phyloP scores from a whole-genome alignment of 257 asterid species.

The Nemophila menziesii region DNA sequence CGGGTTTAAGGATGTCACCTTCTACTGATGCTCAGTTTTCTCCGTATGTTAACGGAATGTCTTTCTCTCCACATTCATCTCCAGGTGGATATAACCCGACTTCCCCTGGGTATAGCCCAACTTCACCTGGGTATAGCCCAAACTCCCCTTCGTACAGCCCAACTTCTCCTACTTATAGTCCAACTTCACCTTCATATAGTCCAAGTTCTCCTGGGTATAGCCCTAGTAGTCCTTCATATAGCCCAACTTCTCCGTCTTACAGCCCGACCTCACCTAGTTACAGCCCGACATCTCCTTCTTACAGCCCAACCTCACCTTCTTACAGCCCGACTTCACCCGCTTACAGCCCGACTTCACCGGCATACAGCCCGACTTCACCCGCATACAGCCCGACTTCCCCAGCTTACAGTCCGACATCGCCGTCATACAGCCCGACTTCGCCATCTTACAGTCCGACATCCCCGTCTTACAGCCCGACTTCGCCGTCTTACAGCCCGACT shows the following conservation, averaged over 20 bases:
- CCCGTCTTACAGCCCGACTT: conserved; percentile 78
- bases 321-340: conserved; percentile 74
- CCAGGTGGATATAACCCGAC: conserved; percentile 87
- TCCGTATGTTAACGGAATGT: conserved; percentile 73
- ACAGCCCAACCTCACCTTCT: conserved; percentile 75
- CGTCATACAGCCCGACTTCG: conserved; percentile 74
- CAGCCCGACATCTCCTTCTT: conserved; percentile 80
- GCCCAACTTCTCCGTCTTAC: conserved; percentile 77
- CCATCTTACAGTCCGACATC: conserved; percentile 86
- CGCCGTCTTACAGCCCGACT: conserved; percentile 81
- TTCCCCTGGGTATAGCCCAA: conserved; percentile 77
- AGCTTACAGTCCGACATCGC: conserved; percentile 64
- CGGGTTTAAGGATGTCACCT: conserved; percentile 69
- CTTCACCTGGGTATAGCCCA: conserved; percentile 86
- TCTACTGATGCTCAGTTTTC: conserved; percentile 78
- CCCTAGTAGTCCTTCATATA: conserved; percentile 84
- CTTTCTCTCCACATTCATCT: conserved; percentile 80
- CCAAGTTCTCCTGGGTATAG: conserved; percentile 93
- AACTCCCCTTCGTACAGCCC: conserved; percentile 55
- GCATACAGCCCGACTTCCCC: conserved; percentile 88
- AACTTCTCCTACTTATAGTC: conserved; percentile 71
- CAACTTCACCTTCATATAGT: conserved; percentile 85
- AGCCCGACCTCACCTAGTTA: conserved; percentile 67
- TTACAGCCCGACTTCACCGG: conserved; percentile 80
- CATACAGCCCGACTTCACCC: conserved; percentile 82